Evolutionary conservation across 2,329 filamentous ascomycete species (phyloP), one percentile per base, ranked within the genome.

Genomic region (Aspergillus japonicus): DNA sequence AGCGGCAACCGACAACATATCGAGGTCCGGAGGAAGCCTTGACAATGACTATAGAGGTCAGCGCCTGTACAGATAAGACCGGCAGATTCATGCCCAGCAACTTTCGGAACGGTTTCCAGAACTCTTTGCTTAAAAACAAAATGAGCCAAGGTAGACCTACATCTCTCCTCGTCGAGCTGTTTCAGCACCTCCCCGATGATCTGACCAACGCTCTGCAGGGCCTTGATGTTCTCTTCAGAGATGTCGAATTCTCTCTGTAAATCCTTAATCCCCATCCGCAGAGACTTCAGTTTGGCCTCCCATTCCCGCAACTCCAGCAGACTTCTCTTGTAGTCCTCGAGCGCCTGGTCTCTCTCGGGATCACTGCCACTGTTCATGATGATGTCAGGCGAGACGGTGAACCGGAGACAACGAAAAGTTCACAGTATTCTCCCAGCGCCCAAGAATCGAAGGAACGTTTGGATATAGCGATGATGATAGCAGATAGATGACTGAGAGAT

Each of bases 171-270:
- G 74, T 99, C 95, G 65, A 99, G 85, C 82, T 99, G 96, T 83
- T 99, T 99, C 73, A 99, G 82, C 62, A 99, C 96, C 80, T 99
- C 95, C 71, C 95, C 95, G 77, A 99, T 98, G 78, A 99, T 99
- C 82, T 99, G 95, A 54, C 95, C 95, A 57, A 99, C 95, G 77
- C 95, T 98, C 82, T 99, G 95, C 73, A 99, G 82, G 67, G 95
- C 95, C 83, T 99, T 99, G 84, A 99, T 98, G 81, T 98, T 98
- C 68, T 99, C 96, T 77, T 99, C 95, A 56, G 95, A 98, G 68
- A 94, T 88, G 77, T 99, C 94, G 73, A 93, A 99, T 71, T 98
- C 93, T 74, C 90, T 92, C 76, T 96, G 92, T 57, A 98, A 80
- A 61, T 90, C 92, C 82, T 98, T 99, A 78, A 99, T 97, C 69